Percentiles rank a stretch among this genome's conserved stretches.
These are phyloP conservation scores for Phialophora tarda DNA, from an alignment of 2,329 filamentous ascomycete species.

Conservation along the genomic window DNA sequence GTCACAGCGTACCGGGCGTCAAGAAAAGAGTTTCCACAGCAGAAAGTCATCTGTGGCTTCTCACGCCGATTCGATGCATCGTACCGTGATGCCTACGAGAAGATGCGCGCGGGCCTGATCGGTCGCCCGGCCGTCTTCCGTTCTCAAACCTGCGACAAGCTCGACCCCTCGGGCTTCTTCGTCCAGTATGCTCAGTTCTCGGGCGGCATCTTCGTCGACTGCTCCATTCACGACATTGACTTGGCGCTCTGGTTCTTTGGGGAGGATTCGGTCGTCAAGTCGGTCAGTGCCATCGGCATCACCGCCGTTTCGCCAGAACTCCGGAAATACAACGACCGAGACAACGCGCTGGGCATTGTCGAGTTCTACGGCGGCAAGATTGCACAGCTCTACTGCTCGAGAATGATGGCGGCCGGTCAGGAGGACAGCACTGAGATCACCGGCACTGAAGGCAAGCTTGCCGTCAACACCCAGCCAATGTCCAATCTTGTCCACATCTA, in stretches of 20 bases:
- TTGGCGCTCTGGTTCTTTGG: conserved; percentile 69
- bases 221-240: conserved; percentile 73
- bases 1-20: conserved; percentile 53
- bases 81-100: conserved; percentile 64
- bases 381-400: conserved; percentile 66
- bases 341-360: conserved; percentile 68
- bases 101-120: conserved; percentile 61
- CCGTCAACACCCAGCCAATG: conserved; percentile 64
- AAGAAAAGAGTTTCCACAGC: conserved; percentile 60
- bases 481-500: conserved; percentile 62
- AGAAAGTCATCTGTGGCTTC: conserved; percentile 72
- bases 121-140: conserved; percentile 66
- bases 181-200: conserved; percentile 69
- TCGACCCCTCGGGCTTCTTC: conserved; percentile 70
- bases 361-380: conserved; percentile 70
- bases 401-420: conserved; percentile 72
- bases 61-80: conserved; percentile 70
- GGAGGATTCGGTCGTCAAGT: conserved; percentile 60
- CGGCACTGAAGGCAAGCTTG: conserved; percentile 68
- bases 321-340: conserved; percentile 63
- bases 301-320: conserved; percentile 65
- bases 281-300: conserved; percentile 62
- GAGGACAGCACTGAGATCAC: conserved; percentile 70
- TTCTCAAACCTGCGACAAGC: conserved; percentile 70
- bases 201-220: conserved; percentile 74